Evolutionary conservation across 2,329 filamentous ascomycete genomes (phyloP).

Genomic region (Xylariaceae sp.): DNA sequence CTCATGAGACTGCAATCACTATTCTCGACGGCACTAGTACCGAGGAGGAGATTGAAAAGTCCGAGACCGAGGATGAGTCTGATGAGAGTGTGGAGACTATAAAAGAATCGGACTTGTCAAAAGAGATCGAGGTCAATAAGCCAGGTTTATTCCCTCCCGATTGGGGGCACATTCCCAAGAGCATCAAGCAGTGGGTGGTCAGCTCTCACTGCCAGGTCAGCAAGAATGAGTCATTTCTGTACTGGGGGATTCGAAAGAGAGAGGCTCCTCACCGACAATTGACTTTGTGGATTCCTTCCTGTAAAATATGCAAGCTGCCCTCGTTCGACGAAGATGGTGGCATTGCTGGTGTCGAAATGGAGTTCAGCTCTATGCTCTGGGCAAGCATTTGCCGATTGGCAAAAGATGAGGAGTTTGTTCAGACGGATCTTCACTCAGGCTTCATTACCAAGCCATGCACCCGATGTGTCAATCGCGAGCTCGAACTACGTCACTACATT

Average conservation of each 20-base stretch:
- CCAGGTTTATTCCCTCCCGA: background rate
- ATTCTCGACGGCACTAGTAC: background rate
- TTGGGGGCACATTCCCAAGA: background rate
- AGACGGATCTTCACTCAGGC: slow-evolving; percentile 11
- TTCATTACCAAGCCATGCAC: slow-evolving; percentile 16
- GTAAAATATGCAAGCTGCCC: slow-evolving; percentile 14
- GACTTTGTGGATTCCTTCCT: slow-evolving; percentile 16
- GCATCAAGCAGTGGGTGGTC: background rate
- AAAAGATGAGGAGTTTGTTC: slow-evolving; percentile 1
- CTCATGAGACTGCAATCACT: too few relatives aligned
- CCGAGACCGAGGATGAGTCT: background rate
- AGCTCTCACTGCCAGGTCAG: background rate
- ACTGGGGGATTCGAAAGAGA: slow-evolving; percentile 1
- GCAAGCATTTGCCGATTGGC: slow-evolving; percentile 7
- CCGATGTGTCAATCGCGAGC: slow-evolving; percentile 14
- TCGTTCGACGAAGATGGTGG: slow-evolving; percentile 3
- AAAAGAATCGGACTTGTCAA: background rate
- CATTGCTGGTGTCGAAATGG: slow-evolving; percentile 15
- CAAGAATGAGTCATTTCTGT: background rate
- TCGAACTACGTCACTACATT: slow-evolving; percentile 10
- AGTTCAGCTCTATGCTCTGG: slow-evolving; percentile 14
- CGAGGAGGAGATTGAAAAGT: background rate
- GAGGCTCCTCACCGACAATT: slow-evolving; percentile 9
- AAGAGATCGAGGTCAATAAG: background rate
- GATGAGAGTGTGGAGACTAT: too few relatives aligned